Percentiles rank a stretch among this genome's conserved stretches.
Evolutionary conservation across 1,284 basidiomycete genomes (phyloP).

Genomic region (Fomitopsis palustris): DNA sequence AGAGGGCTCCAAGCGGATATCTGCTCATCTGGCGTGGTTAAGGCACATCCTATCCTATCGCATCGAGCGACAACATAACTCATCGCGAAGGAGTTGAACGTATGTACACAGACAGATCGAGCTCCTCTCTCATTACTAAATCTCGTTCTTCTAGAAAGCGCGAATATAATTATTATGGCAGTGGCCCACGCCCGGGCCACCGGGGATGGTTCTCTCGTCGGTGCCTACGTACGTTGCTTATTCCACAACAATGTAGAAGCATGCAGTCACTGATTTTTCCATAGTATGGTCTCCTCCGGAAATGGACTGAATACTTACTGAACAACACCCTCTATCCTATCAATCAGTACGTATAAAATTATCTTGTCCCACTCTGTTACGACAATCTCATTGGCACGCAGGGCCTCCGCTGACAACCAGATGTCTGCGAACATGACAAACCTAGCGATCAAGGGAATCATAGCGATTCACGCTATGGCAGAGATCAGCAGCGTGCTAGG

Average conservation of each 20-base stretch:
- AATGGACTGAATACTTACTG: constrained; percentile 69
- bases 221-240: constrained; percentile 40
- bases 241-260: background rate
- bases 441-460: constrained; percentile 68
- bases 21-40: background rate
- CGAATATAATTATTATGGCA: constrained; percentile 74
- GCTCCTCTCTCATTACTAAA: no score
- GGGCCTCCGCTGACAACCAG: constrained; percentile 52
- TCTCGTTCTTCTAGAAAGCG: constrained; percentile 34
- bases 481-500: constrained; percentile 52
- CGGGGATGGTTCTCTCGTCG: constrained; percentile 48
- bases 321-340: constrained; percentile 51
- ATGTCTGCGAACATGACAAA: constrained; percentile 66
- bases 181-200: constrained; percentile 62
- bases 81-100: constrained; percentile 27
- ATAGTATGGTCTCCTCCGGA: constrained; percentile 52
- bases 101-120: no score
- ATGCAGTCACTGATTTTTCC: background rate
- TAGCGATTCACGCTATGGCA: constrained; percentile 66
- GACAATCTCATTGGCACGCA: constrained; percentile 38
- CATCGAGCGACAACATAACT: constrained; percentile 6
- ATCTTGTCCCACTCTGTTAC: background rate
- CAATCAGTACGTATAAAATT: constrained; percentile 37
- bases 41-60: constrained; percentile 15
- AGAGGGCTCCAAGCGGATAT: background rate